Conservation (phyloP, 768 basidiomycete genomes). For the Inosperma sp. region DNA sequence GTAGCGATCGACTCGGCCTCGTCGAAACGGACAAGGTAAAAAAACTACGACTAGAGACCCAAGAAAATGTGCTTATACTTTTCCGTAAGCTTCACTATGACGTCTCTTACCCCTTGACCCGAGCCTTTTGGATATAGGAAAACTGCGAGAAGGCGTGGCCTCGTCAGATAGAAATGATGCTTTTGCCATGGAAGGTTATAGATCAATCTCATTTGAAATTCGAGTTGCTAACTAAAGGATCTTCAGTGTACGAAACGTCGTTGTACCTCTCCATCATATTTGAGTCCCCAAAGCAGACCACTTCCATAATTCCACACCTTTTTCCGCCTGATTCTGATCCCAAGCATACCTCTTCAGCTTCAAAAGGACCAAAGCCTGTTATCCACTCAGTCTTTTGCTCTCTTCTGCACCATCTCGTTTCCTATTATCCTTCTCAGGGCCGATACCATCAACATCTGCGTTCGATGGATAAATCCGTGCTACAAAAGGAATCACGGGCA, state of each 20-base stretch:
- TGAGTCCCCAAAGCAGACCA: conserved; percentile 54
- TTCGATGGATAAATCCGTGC: conserved; percentile 37
- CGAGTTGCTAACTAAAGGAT: neutral
- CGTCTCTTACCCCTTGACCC: neutral
- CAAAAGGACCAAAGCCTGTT: conserved; percentile 16
- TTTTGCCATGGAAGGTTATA: conserved; percentile 66
- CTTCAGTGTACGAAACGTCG: conserved; percentile 71
- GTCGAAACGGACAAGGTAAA: conserved; percentile 32
- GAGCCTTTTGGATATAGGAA: conserved; percentile 42
- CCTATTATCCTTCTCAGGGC: conserved; percentile 61
- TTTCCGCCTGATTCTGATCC: conserved; percentile 44
- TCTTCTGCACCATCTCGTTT: conserved; percentile 53
- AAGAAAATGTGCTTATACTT: conserved; percentile 68
- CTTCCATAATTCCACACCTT: conserved; percentile 57
- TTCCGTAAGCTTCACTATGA: conserved; percentile 61
- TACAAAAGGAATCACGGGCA: conserved; percentile 34
- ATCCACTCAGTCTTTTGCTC: conserved; percentile 40
- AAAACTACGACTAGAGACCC: conserved; percentile 46
- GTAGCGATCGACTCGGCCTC: conserved; percentile 24
- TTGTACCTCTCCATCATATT: conserved; percentile 62
- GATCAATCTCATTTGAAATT: neutral
- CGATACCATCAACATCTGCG: conserved; percentile 45
- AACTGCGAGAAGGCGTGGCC: conserved; percentile 68
- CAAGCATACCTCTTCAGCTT: conserved; percentile 20
- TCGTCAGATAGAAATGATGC: conserved; percentile 54